These are phyloP conservation scores for Quercus agrifolia DNA, from an alignment of 306 rosid genomes.

Conservation along the genomic window DNA sequence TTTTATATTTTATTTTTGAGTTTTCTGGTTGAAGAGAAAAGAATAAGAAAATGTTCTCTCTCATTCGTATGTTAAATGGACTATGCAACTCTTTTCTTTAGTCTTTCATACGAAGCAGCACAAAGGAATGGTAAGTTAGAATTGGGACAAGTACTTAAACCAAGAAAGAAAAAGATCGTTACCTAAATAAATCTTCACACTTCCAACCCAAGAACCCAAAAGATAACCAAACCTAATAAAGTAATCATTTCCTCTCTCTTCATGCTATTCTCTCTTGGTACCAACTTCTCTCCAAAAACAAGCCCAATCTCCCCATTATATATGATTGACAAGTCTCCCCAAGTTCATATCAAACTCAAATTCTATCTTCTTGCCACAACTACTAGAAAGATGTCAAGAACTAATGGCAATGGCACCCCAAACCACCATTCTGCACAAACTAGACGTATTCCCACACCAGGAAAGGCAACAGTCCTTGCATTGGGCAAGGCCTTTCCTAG, in stretches of 20 bases:
- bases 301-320: slow-evolving; percentile 31
- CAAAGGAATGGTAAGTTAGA: slow-evolving; percentile 22
- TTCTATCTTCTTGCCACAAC: not conserved
- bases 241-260: slow-evolving; percentile 23
- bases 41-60: not conserved
- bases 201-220: slow-evolving; percentile 38
- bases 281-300: slow-evolving; percentile 63
- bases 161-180: slow-evolving; percentile 37
- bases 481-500: slow-evolving; percentile 88
- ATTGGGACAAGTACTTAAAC: slow-evolving; percentile 26
- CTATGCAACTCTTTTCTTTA: not conserved
- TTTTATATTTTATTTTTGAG: not conserved
- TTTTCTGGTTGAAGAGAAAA: not conserved
- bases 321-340: slow-evolving; percentile 19
- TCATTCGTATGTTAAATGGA: not conserved
- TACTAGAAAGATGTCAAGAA: slow-evolving; percentile 51
- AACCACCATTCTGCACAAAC: slow-evolving; percentile 7
- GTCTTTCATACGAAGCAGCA: not conserved
- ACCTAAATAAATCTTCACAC: slow-evolving; percentile 30
- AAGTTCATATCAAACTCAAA: slow-evolving; percentile 19
- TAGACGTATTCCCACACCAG: slow-evolving; percentile 52
- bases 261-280: slow-evolving; percentile 52
- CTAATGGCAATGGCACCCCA: slow-evolving; percentile 29
- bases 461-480: slow-evolving; percentile 85
- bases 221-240: slow-evolving; percentile 36